phyloP scores from a whole-genome alignment of 1,139 yeast species.

The Yamadazyma triangularis region DNA sequence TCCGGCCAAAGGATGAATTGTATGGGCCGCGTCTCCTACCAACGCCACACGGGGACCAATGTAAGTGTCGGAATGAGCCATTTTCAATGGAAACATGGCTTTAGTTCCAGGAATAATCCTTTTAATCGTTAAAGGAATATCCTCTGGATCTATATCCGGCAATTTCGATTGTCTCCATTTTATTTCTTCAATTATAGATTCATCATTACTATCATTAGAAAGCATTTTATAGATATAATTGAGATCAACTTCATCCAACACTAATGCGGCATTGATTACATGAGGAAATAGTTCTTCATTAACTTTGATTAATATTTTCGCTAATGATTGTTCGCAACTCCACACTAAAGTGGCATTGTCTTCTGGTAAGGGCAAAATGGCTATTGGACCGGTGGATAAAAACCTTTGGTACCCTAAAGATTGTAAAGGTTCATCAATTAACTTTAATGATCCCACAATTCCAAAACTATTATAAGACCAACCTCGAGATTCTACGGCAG shows the following conservation, averaged over 20 bases:
- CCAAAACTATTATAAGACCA: conserved; percentile 91
- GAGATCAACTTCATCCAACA: conserved; percentile 50
- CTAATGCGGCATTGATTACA: conserved; percentile 81
- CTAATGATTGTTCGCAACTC: conserved; percentile 80
- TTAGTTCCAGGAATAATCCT: conserved; percentile 60
- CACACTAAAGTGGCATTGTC: conserved; percentile 88
- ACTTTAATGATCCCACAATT: conserved; percentile 79
- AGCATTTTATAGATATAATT: conserved; percentile 33
- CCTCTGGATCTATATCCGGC: conserved; percentile 3
- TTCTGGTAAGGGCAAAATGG: conserved; percentile 82
- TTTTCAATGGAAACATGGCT: conserved; percentile 83
- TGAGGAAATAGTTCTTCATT: conserved; percentile 61
- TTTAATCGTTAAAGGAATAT: conserved; percentile 54
- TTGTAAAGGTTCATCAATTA: conserved; percentile 68
- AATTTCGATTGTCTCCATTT: conserved; percentile 52
- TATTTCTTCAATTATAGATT: conserved; percentile 56
- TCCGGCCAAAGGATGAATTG: conserved; percentile 96
- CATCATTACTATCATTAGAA: conserved; percentile 36
- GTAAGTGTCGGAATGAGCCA: conserved; percentile 90
- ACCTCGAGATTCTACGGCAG: conserved; percentile 82
- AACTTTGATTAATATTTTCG: conserved; percentile 56
- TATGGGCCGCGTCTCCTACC: conserved; percentile 97
- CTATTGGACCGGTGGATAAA: conserved; percentile 88
- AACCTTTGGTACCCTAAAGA: conserved; percentile 88
- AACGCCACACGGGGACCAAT: conserved; percentile 80